Evolutionary conservation across 495 filamentous ascomycete species (phyloP).

Genomic region (Aspergillus cristatus): DNA sequence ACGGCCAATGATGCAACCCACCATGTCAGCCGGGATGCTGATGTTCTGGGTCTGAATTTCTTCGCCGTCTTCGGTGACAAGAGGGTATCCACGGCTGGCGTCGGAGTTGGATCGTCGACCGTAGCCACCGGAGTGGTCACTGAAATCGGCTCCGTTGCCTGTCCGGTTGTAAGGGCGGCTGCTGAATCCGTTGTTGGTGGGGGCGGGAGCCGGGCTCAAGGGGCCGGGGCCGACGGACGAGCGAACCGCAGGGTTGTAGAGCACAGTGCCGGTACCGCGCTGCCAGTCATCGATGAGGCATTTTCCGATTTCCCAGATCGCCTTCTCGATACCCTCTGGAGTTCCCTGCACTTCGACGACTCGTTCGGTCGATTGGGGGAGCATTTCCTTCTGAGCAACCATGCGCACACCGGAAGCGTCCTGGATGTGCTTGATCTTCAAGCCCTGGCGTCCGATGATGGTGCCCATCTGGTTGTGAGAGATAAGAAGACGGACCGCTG

Average conservation of each 20-base stretch:
- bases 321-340: constrained; percentile 88
- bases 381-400: constrained; percentile 99
- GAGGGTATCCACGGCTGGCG: constrained; percentile 60
- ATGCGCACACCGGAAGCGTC: constrained; percentile 94
- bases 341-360: constrained; percentile 94
- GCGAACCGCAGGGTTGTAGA: constrained; percentile 92
- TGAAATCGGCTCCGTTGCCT: constrained; percentile 96
- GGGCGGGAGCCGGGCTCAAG: constrained; percentile 21
- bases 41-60: constrained; percentile 99
- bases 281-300: constrained; percentile 97
- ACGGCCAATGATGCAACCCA: constrained; percentile 97
- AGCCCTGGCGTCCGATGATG: constrained; percentile 89
- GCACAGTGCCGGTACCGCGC: constrained; percentile 87
- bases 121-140: constrained; percentile 60
- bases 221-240: constrained; percentile 47
- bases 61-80: constrained; percentile 89
- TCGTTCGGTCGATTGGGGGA: constrained; percentile 97
- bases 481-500: constrained; percentile 93
- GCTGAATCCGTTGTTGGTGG: constrained; percentile 42
- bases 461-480: constrained; percentile 99
- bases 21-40: constrained; percentile 98
- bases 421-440: constrained; percentile 99
- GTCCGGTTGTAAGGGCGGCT: constrained; percentile 80
- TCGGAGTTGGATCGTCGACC: constrained; percentile 76
- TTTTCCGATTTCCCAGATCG: constrained; percentile 97